These are phyloP conservation scores for Claviceps digitariae DNA, from an alignment of 2,329 filamentous ascomycete genomes.

Conservation along the genomic window DNA sequence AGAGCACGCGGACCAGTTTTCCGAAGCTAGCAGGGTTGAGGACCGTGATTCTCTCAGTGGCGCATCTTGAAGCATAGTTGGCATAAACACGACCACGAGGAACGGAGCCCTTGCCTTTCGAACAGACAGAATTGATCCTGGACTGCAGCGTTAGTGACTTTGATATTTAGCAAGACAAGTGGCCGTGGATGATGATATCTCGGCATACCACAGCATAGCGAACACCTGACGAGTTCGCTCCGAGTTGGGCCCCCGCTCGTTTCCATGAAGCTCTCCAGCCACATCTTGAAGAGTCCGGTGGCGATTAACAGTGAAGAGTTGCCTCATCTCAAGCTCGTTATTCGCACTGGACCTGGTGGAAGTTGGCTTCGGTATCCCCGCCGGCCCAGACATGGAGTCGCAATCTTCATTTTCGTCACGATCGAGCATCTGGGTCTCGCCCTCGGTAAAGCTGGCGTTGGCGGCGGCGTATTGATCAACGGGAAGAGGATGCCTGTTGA, in stretches of 20 bases:
- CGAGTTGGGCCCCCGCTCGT: conserved; percentile 67
- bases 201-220: conserved; percentile 70
- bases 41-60: conserved; percentile 84
- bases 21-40: conserved; percentile 96
- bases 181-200: no score
- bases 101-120: conserved; percentile 69
- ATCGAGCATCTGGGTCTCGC: conserved; percentile 46
- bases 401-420: conserved; percentile 45
- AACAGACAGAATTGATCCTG: conserved; percentile 63
- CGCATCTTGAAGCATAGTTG: conserved; percentile 86
- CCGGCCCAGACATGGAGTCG: conserved; percentile 33
- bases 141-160: background rate
- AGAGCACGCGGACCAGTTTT: conserved; percentile 91
- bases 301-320: conserved; percentile 57
- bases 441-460: conserved; percentile 42
- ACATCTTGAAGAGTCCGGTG: conserved; percentile 57
- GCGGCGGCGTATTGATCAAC: conserved; percentile 35
- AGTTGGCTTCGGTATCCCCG: conserved; percentile 39
- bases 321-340: conserved; percentile 69
- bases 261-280: conserved; percentile 61
- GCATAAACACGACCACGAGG: conserved; percentile 89
- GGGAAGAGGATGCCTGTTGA: conserved; percentile 37
- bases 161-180: background rate
- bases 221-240: conserved; percentile 77
- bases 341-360: conserved; percentile 57